Evolutionary conservation across 257 asterid species (phyloP).

Genomic region (Asclepias syriaca): DNA sequence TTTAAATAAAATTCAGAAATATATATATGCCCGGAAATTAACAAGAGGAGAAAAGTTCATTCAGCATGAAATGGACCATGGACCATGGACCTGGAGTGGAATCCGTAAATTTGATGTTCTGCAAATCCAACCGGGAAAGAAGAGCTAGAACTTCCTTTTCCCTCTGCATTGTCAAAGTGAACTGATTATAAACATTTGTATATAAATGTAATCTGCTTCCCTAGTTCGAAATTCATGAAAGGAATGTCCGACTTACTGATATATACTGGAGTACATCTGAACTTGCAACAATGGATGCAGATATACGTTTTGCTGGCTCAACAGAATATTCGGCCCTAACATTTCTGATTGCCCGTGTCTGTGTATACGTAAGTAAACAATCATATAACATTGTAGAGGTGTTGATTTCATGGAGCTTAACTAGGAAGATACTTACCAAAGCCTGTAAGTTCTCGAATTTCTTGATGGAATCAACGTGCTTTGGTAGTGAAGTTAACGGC

Average conservation of each 20-base stretch:
- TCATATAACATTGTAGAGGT: background rate
- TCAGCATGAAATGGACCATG: slow-evolving; percentile 34
- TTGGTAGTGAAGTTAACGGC: slow-evolving; percentile 81
- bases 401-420: background rate
- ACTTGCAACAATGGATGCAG: slow-evolving; percentile 80
- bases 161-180: slow-evolving; percentile 40
- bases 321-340: slow-evolving; percentile 97
- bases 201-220: background rate
- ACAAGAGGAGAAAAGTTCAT: background rate
- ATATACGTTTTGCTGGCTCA: slow-evolving; percentile 86
- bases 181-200: background rate
- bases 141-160: slow-evolving; percentile 85
- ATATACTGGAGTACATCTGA: slow-evolving; percentile 75
- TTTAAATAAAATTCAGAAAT: slow-evolving; percentile 14
- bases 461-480: slow-evolving; percentile 57
- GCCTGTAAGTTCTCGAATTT: slow-evolving; percentile 87
- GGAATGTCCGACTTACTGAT: slow-evolving; percentile 47
- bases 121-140: slow-evolving; percentile 81
- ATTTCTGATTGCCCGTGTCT: slow-evolving; percentile 95
- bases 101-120: slow-evolving; percentile 52
- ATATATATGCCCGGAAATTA: background rate
- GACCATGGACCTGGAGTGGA: slow-evolving; percentile 80
- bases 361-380: slow-evolving; percentile 20
- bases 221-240: background rate
- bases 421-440: slow-evolving; percentile 44